Evolutionary conservation across 2,329 filamentous ascomycete genomes (phyloP), one percentile per base, ranked within the genome.

Genomic region (Penicillium sp.): DNA sequence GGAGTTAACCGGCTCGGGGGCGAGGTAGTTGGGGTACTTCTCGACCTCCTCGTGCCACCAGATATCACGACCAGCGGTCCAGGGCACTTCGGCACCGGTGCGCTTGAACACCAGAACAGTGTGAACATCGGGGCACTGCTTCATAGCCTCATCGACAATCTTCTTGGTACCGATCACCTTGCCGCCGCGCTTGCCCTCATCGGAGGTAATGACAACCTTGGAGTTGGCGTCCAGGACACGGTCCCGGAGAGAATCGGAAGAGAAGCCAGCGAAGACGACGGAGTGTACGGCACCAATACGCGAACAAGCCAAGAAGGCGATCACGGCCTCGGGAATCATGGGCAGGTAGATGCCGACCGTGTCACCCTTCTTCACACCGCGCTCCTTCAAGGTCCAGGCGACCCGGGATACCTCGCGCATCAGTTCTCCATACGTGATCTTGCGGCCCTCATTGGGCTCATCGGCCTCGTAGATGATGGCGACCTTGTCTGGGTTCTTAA

Each of bases 11-110:
- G 85, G 77, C 80, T 95, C 92, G 10, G 93, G 92, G 29, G 93
- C 81, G 70, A 95, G 87, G 81, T 97, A 97, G 67, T 85, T 82
- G 60, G 94, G 94, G 84, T 91, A 97, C 80, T 97, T 97, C 74
- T 95, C 90, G 51, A 93, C 87, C 82, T 97, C 93, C 79, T 97
- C 94, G 76, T 97, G 91, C 94, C 94, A 99, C 94, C 94, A 99
- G 70, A 85, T 82, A 76, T 99, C 94, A 68, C 94, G 87, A 62
- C 91, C 91, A 63, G 84, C 77, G 48, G 91, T 96, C 89, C 89
- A 93, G 61, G 93, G 92, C 18, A 97, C 87, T 49, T 97, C 91
- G 45, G 91, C 87, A 48, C 93, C 93, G 35, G 94, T 99, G 67
- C 94, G 89, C 84, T 96, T 93, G 82, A 87, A 97, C 53, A 99